These are phyloP conservation scores for Tremella yokohamensis DNA, from an alignment of 768 basidiomycete species.

Conservation along the genomic window DNA sequence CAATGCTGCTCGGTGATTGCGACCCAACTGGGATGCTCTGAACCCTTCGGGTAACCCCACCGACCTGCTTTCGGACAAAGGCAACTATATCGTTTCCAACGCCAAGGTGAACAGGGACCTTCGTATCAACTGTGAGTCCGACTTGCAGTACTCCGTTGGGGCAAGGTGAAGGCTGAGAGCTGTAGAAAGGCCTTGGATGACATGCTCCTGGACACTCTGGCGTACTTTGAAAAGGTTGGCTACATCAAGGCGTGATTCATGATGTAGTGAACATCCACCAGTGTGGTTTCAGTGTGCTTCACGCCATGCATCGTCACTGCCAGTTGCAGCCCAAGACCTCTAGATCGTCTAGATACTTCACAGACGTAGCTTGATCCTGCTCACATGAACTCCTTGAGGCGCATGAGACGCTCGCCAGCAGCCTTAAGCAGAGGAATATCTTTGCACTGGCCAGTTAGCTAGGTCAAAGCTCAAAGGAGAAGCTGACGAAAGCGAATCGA, in stretches of 20 bases:
- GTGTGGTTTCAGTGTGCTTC: neutral
- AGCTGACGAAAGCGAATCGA: constrained; percentile 65
- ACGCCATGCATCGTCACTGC: too few species aligned
- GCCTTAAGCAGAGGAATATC: constrained; percentile 74
- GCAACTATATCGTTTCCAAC: neutral
- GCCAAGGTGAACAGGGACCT: constrained; percentile 8
- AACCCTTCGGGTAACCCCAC: constrained; percentile 10
- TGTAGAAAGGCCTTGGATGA: neutral
- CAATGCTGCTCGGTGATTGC: constrained; percentile 7
- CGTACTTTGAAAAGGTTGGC: neutral
- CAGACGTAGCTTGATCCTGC: neutral
- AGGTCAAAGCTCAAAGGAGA: neutral
- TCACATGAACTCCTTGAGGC: constrained; percentile 64
- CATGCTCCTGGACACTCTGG: neutral
- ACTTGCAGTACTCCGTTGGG: too few species aligned
- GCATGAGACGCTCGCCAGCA: constrained; percentile 78
- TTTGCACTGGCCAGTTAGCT: constrained; percentile 71
- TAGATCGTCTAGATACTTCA: neutral
- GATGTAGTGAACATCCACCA: too few species aligned
- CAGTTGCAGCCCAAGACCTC: too few species aligned
- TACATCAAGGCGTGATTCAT: neutral
- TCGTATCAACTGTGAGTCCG: constrained; percentile 12
- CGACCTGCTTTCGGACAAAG: constrained; percentile 4
- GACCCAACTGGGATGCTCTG: constrained; percentile 1
- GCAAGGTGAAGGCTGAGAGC: too few species aligned